Evolutionary conservation across 2,329 filamentous ascomycete species (phyloP).

Genomic region (Colletotrichum viniferum): DNA sequence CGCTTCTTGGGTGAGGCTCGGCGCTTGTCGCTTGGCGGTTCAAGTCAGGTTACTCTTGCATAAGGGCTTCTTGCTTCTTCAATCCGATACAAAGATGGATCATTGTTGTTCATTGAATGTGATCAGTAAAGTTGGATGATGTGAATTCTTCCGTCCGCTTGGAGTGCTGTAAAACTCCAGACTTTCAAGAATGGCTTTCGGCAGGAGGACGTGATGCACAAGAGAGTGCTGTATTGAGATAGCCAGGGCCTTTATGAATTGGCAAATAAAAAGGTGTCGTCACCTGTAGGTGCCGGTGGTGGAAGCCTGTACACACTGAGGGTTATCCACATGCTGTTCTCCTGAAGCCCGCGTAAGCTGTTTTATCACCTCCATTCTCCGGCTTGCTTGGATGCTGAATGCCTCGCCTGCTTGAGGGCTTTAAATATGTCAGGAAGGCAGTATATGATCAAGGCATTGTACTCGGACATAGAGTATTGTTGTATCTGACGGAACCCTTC

Average conservation of each 20-base stretch:
- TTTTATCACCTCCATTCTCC: background rate
- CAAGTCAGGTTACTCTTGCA: background rate
- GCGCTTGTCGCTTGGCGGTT: constrained; percentile 14
- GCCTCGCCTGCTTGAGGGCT: background rate
- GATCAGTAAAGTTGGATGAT: background rate
- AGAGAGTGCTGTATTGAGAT: background rate
- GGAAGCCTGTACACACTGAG: background rate
- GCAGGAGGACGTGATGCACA: background rate
- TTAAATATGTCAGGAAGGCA: background rate
- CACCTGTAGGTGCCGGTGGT: background rate
- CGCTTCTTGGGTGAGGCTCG: constrained; percentile 16
- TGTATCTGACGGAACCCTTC: background rate
- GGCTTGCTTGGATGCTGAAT: background rate
- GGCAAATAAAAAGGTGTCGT: background rate
- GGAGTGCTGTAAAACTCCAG: background rate
- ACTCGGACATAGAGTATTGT: background rate
- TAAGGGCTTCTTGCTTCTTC: background rate
- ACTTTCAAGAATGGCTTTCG: background rate
- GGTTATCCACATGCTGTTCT: background rate
- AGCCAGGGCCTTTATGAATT: background rate
- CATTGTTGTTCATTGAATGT: background rate
- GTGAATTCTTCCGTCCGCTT: background rate
- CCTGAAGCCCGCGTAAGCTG: background rate
- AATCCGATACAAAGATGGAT: background rate
- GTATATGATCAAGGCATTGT: background rate